phyloP scores from a whole-genome alignment of 352 stramenopile genomes.

The Phytophthora sp. region DNA sequence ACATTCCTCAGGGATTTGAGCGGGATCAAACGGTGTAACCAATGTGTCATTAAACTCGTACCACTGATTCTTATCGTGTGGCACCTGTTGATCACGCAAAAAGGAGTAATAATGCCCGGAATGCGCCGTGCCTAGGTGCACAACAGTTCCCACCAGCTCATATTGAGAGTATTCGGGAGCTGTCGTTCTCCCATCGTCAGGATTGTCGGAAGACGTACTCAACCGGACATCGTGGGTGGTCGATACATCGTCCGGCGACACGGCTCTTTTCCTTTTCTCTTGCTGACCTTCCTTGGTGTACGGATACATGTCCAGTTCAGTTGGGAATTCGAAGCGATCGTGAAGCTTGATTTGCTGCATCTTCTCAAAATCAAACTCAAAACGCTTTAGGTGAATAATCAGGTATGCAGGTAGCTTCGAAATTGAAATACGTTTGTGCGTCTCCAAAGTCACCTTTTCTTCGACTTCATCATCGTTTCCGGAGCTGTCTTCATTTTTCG shows the following conservation, averaged over 20 bases:
- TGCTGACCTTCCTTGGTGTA: conserved; percentile 91
- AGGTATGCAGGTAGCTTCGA: conserved; percentile 88
- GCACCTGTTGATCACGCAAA: conserved; percentile 65
- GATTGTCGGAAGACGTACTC: conserved; percentile 31
- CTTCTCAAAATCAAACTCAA: conserved; percentile 95
- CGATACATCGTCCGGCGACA: conserved; percentile 19
- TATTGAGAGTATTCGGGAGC: conserved; percentile 87
- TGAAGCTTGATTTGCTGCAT: conserved; percentile 96
- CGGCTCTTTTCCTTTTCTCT: conserved; percentile 50
- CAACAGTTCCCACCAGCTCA: conserved; percentile 86
- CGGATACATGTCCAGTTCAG: conserved; percentile 87
- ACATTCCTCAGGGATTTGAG: conserved; percentile 77
- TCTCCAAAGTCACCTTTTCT: conserved; percentile 87
- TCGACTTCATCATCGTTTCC: conserved; percentile 33
- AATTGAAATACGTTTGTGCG: conserved; percentile 91
- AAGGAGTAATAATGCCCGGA: conserved; percentile 93
- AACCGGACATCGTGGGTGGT: conserved; percentile 29
- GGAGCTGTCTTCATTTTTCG: conserved; percentile 24
- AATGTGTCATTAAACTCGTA: conserved; percentile 91
- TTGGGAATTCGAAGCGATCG: conserved; percentile 93
- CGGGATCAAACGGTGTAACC: conserved; percentile 76
- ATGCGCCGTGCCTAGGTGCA: conserved; percentile 89
- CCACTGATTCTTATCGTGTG: conserved; percentile 52
- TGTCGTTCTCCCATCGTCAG: conserved; percentile 33
- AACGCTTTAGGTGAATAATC: conserved; percentile 95